Evolutionary conservation across 148 eudicot genomes (phyloP).

Genomic region (Chenopodium formosanum): DNA sequence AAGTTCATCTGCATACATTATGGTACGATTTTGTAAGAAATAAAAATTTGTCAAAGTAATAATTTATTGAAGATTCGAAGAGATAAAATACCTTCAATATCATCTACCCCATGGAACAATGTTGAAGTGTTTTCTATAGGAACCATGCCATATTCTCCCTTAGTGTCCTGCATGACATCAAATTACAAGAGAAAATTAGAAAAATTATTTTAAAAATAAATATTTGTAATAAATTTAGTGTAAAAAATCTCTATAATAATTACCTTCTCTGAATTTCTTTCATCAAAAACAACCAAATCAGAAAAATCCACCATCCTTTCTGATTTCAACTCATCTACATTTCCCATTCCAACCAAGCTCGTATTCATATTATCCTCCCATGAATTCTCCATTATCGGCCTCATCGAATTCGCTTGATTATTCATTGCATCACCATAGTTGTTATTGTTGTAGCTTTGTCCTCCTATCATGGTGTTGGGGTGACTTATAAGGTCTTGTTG

Average conservation of each 20-base stretch:
- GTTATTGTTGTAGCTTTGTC: slow-evolving; percentile 3
- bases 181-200: not conserved
- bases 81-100: slow-evolving; percentile 37
- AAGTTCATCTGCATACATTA: slow-evolving; percentile 20
- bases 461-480: slow-evolving; percentile 7
- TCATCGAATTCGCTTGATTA: slow-evolving; percentile 23
- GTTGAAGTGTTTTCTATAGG: slow-evolving; percentile 52
- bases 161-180: slow-evolving; percentile 32
- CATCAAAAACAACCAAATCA: slow-evolving; percentile 67
- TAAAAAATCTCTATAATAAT: not conserved
- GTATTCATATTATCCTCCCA: slow-evolving; percentile 30
- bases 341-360: slow-evolving; percentile 40
- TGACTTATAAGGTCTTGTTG: slow-evolving; percentile 49
- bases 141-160: slow-evolving; percentile 48
- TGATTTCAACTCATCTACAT: slow-evolving; percentile 29
- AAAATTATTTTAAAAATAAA: too few relatives aligned
- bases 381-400: slow-evolving; percentile 29
- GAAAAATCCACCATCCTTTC: slow-evolving; percentile 61
- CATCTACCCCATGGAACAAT: slow-evolving; percentile 33
- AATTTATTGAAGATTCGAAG: too few relatives aligned
- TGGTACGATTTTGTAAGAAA: not conserved
- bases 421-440: slow-evolving; percentile 11
- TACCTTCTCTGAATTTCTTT: slow-evolving; percentile 57
- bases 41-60: not conserved
- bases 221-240: too few relatives aligned